Conservation (phyloP, 1,139 yeast genomes). For the Kodamaea sp. region DNA sequence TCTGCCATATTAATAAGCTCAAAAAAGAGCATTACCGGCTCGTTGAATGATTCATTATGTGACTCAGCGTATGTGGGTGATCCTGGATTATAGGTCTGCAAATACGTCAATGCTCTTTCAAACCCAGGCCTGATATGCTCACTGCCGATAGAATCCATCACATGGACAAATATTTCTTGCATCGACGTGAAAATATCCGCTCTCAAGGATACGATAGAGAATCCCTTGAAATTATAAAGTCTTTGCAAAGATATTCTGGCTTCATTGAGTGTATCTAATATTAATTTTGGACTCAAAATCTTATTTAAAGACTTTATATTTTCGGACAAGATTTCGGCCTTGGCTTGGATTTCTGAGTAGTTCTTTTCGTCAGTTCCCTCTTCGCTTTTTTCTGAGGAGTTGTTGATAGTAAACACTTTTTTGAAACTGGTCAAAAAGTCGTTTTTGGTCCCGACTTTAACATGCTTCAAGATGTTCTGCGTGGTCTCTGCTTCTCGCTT, state of each 20-base stretch:
- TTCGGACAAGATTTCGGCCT: conserved; percentile 45
- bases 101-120: conserved; percentile 69
- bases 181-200: conserved; percentile 35
- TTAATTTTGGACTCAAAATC: conserved; percentile 43
- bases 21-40: conserved; percentile 83
- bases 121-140: conserved; percentile 82
- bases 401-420: conserved; percentile 54
- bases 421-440: conserved; percentile 60
- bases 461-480: conserved; percentile 40
- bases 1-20: conserved; percentile 93
- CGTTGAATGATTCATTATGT: conserved; percentile 47
- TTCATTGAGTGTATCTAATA: conserved; percentile 39
- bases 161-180: conserved; percentile 65
- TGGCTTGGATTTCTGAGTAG: conserved; percentile 44
- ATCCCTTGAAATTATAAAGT: conserved; percentile 34
- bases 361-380: conserved; percentile 22
- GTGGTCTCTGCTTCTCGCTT: conserved; percentile 44
- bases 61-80: conserved; percentile 20
- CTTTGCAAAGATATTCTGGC: conserved; percentile 39
- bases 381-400: conserved; percentile 17
- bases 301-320: conserved; percentile 44
- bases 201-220: conserved; percentile 33
- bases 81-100: conserved; percentile 71
- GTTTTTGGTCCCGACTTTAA: conserved; percentile 43
- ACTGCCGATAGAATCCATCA: conserved; percentile 64